A percentile compares a stretch with the other conserved stretches of the same genome.
Conservation (phyloP, 2,329 filamentous ascomycete species). For the Aspergillus uvarum region DNA sequence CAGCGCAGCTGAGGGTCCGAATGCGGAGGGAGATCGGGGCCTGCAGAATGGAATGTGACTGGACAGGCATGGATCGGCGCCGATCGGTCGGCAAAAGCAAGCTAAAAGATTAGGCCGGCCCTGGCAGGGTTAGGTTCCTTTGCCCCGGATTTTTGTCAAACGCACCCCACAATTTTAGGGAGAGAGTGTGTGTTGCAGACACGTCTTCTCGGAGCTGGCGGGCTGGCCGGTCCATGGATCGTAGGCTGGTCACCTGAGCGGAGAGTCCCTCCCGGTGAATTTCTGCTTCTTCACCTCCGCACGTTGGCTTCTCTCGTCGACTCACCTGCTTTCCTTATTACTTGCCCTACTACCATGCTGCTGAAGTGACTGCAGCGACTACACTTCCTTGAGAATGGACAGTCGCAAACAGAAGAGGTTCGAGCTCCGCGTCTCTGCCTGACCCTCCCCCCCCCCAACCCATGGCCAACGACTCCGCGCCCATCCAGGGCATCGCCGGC, state of each 20-base stretch:
- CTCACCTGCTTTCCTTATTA: neutral
- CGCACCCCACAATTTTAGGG: neutral
- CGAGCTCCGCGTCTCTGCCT: neutral
- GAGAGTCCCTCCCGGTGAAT: neutral
- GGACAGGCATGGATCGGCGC: neutral
- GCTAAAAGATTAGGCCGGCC: neutral
- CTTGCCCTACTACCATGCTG: neutral
- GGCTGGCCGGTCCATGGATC: neutral
- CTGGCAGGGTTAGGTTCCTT: neutral
- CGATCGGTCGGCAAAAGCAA: too few relatives aligned
- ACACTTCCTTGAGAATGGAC: too few relatives aligned
- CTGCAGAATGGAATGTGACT: neutral
- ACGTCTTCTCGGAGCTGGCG: neutral
- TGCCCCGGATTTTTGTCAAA: neutral
- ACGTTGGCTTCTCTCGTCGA: too few relatives aligned
- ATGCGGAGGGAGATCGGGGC: neutral
- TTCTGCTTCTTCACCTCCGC: neutral
- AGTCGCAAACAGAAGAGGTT: too few relatives aligned
- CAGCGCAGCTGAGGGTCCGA: neutral
- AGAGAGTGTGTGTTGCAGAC: too few relatives aligned
- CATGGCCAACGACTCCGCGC: conserved; percentile 9
- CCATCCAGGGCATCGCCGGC: conserved; percentile 34
- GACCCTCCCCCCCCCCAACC: neutral
- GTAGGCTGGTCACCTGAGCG: neutral
- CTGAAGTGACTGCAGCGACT: neutral